Percentiles rank a stretch among this genome's conserved stretches.
phyloP scores from a whole-genome alignment of 495 filamentous ascomycete genomes.

The Oidiodendron maius region DNA sequence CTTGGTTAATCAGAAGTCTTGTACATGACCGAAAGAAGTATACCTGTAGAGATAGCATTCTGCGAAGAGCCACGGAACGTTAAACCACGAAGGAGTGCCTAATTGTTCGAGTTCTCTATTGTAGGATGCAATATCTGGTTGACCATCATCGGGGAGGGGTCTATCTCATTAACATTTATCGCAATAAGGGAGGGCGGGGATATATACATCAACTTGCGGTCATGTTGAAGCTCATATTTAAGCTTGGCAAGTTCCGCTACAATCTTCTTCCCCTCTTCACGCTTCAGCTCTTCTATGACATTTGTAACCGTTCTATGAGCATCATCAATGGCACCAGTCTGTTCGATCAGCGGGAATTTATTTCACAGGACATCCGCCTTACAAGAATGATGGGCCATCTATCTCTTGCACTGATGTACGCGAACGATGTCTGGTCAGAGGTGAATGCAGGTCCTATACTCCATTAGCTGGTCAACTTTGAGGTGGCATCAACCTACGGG shows the following conservation, averaged over 20 bases:
- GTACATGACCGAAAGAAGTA: conserved; percentile 6
- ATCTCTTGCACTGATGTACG: conserved; percentile 70
- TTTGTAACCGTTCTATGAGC: conserved; percentile 68
- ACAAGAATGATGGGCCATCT: conserved; percentile 95
- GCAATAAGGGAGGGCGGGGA: neutral
- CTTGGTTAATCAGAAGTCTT: conserved; percentile 4
- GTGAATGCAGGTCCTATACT: conserved; percentile 69
- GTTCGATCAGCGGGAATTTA: conserved; percentile 6
- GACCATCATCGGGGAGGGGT: conserved; percentile 75
- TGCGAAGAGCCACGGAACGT: conserved; percentile 78
- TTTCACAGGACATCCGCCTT: conserved; percentile 19
- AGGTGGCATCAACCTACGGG: conserved; percentile 36
- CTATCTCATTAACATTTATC: conserved; percentile 40
- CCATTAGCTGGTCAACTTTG: conserved; percentile 2
- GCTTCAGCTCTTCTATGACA: conserved; percentile 54
- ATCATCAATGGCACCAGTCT: conserved; percentile 96
- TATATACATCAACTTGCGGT: conserved; percentile 72
- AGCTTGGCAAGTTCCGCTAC: conserved; percentile 72
- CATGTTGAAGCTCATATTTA: conserved; percentile 95
- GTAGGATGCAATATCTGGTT: conserved; percentile 71
- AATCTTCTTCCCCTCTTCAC: conserved; percentile 79
- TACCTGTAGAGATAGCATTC: conserved; percentile 94
- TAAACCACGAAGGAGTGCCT: conserved; percentile 73
- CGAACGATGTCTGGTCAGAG: conserved; percentile 80
- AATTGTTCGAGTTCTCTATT: conserved; percentile 78